Evolutionary conservation across 2,329 filamentous ascomycete genomes (phyloP), one percentile per base, ranked within the genome.

Genomic region (Colletotrichum sojae): DNA sequence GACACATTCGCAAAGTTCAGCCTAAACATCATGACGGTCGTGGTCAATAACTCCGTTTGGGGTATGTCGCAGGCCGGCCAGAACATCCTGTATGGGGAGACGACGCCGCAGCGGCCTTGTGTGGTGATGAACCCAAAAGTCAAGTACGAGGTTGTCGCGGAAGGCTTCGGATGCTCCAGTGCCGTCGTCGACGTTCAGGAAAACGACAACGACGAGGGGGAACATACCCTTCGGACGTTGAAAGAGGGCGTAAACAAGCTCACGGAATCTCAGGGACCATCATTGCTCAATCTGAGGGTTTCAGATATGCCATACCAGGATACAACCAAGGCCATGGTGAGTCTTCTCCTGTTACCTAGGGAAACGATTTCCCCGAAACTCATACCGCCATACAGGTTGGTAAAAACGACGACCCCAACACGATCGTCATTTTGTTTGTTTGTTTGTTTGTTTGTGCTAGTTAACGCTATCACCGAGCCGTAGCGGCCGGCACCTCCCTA

Each of bases 61-160:
- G 62, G 62, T n/a, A 65, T 65, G 62, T 65, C 62, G 20, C 62
- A 60, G 15, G 62, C 62, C 12, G 62, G 62, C 4, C 62, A 60
- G 46, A 48, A 65, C 22, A 60, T 65, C 18, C 45, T 65, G 20
- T 65, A 60, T 39, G 62, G 62, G 8, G 62, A 45, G 22, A 59
- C 59, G 15, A 65, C 62, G 9, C 55, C 55, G 20, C 62, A 60
- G 12, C 62, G 62, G 46, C 62, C 62, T 9, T 65, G 62, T 27
- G 36, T 65, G 12, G 62, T 55, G 25, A 65, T 65, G 62, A 65
- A 65, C 22, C 55, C 62, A 5, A 51, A 51, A 1, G 55, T 65
- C 18, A 65, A 61, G 16, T 65, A 54, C 3, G 56, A 65, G 3
- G 15, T 65, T 9, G 39, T 65, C 13, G 56, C 63, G 18, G 25